Base-by-base conservation (phyloP, 768 basidiomycete species). In the Russula sp. region DNA sequence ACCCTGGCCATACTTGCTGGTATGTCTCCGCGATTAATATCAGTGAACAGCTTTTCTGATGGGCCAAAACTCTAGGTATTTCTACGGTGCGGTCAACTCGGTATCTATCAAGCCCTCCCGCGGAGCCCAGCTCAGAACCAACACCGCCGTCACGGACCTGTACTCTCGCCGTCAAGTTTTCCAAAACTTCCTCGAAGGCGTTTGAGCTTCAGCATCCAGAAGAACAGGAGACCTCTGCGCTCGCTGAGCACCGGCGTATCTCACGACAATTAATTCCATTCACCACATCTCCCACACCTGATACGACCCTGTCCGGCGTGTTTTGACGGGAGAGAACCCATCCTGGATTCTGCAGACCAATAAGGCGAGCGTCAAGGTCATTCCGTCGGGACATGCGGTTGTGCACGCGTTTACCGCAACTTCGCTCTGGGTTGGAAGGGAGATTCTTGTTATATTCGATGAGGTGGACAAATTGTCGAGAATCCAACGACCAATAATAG, bases 311-410 rank as follows among this genome's bases (percentile, higher is more conserved):
- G 62, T 80, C 81, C 4, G 90, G 90, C 4, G 88, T 89, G 6
- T 96, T 98, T 85, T 97, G 69, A 94, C 92, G 0, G 96, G 96
- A 0, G 92, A 95, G 72, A 80, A 85, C 57, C 92, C 95, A 28
- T 85, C 85, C 70, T 98, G 95, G 96, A 87, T 98, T 66, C 69
- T 96, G 59, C 80, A 81, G 34, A 86, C 85, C 13, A 84, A 92
- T 72, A 87, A 85, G 71, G 81, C 84, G 67, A 84, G 87, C 28
- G 75, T 86, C 59, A 83, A 81, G 68, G 72, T 90, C 60, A 83
- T 84, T 70, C 85, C 90, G 1, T 90, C 88, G 14, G 88, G 88
- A 8, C 87, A 92, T 75, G 77, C 77, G 57, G 83, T 90, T 56
- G 91, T 94, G 38, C 84, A 91, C 68, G 84, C 92, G 20, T 94